A percentile compares a stretch with the other conserved stretches of the same genome.
Evolutionary conservation across 257 asterid genomes (phyloP).

Genomic region (Thymus mandschuricus): DNA sequence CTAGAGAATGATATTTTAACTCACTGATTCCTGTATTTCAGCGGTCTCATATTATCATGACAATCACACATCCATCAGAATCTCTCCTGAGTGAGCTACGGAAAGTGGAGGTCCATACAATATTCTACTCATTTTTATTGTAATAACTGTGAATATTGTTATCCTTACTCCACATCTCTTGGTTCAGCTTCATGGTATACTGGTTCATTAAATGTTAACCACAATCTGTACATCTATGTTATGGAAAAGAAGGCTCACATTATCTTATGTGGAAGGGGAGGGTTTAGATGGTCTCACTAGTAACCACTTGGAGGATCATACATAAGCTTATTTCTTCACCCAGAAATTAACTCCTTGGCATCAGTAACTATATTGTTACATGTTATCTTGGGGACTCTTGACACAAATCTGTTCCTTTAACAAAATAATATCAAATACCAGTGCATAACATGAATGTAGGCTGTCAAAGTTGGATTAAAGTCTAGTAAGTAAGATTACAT

Average conservation of each 20-base stretch:
- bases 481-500: conserved; percentile 11
- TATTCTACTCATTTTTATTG: conserved; percentile 3
- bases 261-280: conserved; percentile 5
- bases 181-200: conserved; percentile 4
- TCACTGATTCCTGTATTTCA: conserved; percentile 46
- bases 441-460: conserved; percentile 6
- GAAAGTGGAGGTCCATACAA: conserved; percentile 82
- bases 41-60: conserved; percentile 81
- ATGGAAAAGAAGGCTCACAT: conserved; percentile 12
- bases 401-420: neutral
- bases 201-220: conserved; percentile 21
- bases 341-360: conserved; percentile 13
- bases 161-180: conserved; percentile 18
- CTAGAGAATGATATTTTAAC: conserved; percentile 37
- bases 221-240: conserved; percentile 6
- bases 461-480: conserved; percentile 15
- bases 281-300: conserved; percentile 14
- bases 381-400: conserved; percentile 11
- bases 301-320: conserved; percentile 1
- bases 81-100: conserved; percentile 95
- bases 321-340: conserved; percentile 9
- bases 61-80: conserved; percentile 93
- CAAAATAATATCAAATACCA: neutral
- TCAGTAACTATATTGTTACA: conserved; percentile 7
- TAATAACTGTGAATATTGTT: conserved; percentile 8